Conservation (phyloP, 2,329 filamentous ascomycete species). For the Fonsecaea erecta region DNA sequence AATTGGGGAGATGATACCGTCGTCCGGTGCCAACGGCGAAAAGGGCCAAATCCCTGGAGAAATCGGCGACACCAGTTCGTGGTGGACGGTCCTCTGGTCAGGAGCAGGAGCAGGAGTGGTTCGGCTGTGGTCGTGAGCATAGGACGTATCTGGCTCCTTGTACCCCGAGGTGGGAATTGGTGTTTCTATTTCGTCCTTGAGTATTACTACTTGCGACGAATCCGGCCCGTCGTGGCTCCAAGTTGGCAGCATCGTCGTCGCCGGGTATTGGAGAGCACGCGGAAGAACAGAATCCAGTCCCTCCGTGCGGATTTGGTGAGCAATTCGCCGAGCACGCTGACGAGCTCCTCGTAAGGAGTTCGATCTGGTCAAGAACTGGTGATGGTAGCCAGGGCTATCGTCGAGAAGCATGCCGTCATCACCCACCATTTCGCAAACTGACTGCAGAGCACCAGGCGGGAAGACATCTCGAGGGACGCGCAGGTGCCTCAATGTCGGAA, state of each 20-base stretch:
- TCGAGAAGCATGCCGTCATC: constrained; percentile 47
- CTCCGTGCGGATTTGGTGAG: neutral
- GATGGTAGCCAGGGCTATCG: constrained; percentile 44
- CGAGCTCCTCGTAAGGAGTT: constrained; percentile 52
- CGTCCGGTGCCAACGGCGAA: constrained; percentile 9
- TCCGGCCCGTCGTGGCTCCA: neutral
- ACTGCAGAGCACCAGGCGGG: constrained; percentile 50
- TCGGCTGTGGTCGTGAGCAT: neutral
- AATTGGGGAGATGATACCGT: constrained; percentile 13
- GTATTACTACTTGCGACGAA: constrained; percentile 3
- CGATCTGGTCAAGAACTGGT: constrained; percentile 44
- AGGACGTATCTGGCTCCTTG: constrained; percentile 1
- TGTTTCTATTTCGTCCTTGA: constrained; percentile 4
- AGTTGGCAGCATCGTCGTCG: neutral
- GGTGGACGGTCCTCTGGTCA: neutral
- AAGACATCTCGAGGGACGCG: constrained; percentile 52
- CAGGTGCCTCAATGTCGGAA: constrained; percentile 47
- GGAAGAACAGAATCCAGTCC: neutral
- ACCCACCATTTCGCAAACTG: constrained; percentile 48
- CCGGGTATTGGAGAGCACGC: neutral
- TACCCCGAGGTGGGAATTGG: constrained; percentile 1
- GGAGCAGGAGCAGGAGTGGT: neutral
- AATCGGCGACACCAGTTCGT: constrained; percentile 10
- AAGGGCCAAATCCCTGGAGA: neutral
- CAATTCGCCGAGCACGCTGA: constrained; percentile 49